Evolutionary conservation across 148 eudicot species (phyloP).

Genomic region (Spergularia bocconei): DNA sequence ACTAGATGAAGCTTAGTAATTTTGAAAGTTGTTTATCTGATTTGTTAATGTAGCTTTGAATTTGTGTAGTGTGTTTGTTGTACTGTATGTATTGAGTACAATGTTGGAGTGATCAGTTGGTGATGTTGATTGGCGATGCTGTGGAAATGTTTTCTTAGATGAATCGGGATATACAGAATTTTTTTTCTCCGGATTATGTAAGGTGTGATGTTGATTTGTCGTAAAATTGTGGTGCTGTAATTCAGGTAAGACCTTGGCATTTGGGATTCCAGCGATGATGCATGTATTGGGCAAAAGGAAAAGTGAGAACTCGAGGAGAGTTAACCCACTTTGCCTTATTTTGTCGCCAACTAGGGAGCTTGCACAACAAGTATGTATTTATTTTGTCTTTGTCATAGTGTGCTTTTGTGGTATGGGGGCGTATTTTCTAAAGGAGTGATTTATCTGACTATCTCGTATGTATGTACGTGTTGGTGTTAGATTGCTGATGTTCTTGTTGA

Average conservation of each 20-base stretch:
- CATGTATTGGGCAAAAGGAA: slow-evolving; percentile 66
- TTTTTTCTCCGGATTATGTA: not conserved
- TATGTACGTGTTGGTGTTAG: slow-evolving; percentile 40
- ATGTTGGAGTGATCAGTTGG: not conserved
- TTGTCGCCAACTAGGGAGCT: slow-evolving; percentile 97
- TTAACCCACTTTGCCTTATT: slow-evolving; percentile 80
- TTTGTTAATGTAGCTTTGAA: not conserved
- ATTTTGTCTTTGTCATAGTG: slow-evolving; percentile 1
- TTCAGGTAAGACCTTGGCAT: slow-evolving; percentile 93
- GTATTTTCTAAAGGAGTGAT: not conserved
- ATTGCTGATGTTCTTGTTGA: slow-evolving; percentile 81
- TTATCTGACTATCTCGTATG: not conserved
- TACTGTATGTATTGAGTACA: not conserved
- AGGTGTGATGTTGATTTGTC: slow-evolving; percentile 5
- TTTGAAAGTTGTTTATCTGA: not conserved
- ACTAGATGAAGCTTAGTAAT: not conserved
- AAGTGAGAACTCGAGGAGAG: slow-evolving; percentile 40
- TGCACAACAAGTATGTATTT: slow-evolving; percentile 84
- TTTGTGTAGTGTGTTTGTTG: not conserved
- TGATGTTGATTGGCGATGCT: not conserved
- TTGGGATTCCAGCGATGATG: slow-evolving; percentile 92
- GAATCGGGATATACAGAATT: not conserved
- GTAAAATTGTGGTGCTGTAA: slow-evolving; percentile 7
- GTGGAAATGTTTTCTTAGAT: not conserved
- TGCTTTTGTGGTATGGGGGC: not conserved